Evolutionary conservation across 2,329 filamentous ascomycete species (phyloP).

Genomic region (Pestalotiopsis fici): DNA sequence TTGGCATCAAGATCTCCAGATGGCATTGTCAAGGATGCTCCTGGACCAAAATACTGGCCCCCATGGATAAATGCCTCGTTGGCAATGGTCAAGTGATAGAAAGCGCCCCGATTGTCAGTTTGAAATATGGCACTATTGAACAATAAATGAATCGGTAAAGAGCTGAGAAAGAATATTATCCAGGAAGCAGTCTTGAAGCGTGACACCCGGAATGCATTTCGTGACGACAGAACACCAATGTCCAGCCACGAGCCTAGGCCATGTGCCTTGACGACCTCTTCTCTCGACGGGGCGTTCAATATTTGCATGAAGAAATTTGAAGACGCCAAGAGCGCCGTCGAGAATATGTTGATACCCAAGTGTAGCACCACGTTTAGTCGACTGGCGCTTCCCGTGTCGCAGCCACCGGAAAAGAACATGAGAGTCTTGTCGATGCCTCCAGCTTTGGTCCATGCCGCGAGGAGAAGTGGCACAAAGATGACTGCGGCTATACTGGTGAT

Average conservation of each 20-base stretch:
- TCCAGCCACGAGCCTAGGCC: constrained; percentile 36
- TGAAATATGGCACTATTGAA: constrained; percentile 12
- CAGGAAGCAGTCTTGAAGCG: constrained; percentile 1
- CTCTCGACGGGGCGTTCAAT: constrained; percentile 12
- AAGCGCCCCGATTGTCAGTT: not conserved
- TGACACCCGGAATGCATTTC: constrained; percentile 28
- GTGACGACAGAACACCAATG: constrained; percentile 39
- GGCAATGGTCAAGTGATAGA: constrained; percentile 10
- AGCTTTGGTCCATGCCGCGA: not conserved
- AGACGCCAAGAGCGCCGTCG: constrained; percentile 10
- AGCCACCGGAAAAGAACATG: constrained; percentile 6
- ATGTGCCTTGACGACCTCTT: constrained; percentile 39
- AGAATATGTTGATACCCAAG: constrained; percentile 10
- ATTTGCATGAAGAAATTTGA: constrained; percentile 21
- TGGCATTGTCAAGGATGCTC: not conserved
- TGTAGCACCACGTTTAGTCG: constrained; percentile 7
- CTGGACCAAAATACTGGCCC: not conserved
- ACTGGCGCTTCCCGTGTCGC: not conserved
- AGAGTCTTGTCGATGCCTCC: not conserved
- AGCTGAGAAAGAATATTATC: constrained; percentile 7
- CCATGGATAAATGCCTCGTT: constrained; percentile 8
- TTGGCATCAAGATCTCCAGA: not conserved
- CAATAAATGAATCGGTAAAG: constrained; percentile 12
- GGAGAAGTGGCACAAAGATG: not conserved
- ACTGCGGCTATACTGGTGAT: not conserved